Evolutionary conservation across 2,329 filamentous ascomycete genomes (phyloP), one percentile per base, ranked within the genome.

Genomic region (Paracoccidioides brasiliensis): DNA sequence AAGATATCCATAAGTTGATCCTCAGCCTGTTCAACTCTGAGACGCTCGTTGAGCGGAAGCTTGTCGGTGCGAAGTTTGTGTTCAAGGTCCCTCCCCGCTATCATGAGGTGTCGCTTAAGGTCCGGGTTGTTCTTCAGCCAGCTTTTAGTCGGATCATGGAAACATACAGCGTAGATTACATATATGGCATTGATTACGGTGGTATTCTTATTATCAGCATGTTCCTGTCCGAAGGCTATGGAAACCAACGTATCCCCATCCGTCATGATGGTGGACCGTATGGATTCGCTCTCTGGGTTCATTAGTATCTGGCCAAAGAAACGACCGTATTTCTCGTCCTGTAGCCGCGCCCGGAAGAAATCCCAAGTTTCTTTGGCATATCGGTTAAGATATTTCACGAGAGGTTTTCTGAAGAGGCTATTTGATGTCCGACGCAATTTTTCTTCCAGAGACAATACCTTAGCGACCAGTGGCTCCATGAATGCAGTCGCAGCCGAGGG

Each of bases 341-440:
- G 86, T 55, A 97, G 76, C 64, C 85, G 88, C 30, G 80, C 79
- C n/a, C 85, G 76, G 60, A 97, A 84, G 64, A 90, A 85, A 0
- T 78, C 72, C 85, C 90, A 94, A 4, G 90, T 82, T 64, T 98
- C 90, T 60, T 86, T 86, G 0, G 93, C 84, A 66, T 97, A 98
- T 57, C 90, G 82, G 69, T 95, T 95, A 59, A 99, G 79, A 67
- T 95, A 98, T 66, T 89, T 88, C 69, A 95, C 90, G 22, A 98
- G 79, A 0, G 93, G 91, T 57, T 84, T 81, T 46, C 94, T 81
- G 77, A 98, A 97, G 0, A 91, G 91, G 64, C 90, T 97, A 63
- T 88, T 85, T 50, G 90, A 85, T 1, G 93, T 98, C 58, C 93
- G 78, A 37, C 93, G 82, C 42, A 98, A 76, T 60, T 85, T 86